Conservation (phyloP, 2,329 filamentous ascomycete species). For the Coccinonectria pachysandricola region DNA sequence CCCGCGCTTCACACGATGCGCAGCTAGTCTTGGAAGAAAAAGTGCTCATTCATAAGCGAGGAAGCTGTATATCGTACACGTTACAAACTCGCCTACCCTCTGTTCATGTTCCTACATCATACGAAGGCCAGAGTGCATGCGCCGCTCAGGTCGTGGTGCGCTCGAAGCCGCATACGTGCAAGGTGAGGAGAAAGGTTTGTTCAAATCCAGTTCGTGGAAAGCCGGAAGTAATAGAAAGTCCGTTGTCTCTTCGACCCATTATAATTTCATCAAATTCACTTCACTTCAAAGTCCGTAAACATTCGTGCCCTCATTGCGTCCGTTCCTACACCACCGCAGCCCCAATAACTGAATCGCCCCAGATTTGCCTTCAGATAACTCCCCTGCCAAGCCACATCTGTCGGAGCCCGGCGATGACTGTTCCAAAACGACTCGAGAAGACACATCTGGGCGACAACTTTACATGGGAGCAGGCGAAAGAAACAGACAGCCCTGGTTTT, state of each 20-base stretch:
- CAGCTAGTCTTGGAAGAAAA: too few species aligned
- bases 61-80: too few species aligned
- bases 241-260: conserved; percentile 18
- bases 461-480: conserved; percentile 8
- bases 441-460: conserved; percentile 7
- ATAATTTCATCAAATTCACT: conserved; percentile 18
- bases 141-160: too few species aligned
- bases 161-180: too few species aligned
- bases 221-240: conserved; percentile 12
- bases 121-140: too few species aligned
- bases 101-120: too few species aligned
- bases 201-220: too few species aligned
- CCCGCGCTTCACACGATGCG: too few species aligned
- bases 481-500: too few species aligned
- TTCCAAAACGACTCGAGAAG: conserved; percentile 6
- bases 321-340: conserved; percentile 12
- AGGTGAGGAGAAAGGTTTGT: too few species aligned
- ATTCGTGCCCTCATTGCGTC: conserved; percentile 17
- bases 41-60: too few species aligned
- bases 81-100: too few species aligned
- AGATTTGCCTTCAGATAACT: conserved; percentile 6
- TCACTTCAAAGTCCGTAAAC: conserved; percentile 12
- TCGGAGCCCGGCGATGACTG: conserved; percentile 7
- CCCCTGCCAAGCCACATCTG: conserved; percentile 6
- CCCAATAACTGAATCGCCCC: conserved; percentile 11